These are phyloP conservation scores for Barnettozyma populi DNA, from an alignment of 805 yeast species.

Conservation along the genomic window DNA sequence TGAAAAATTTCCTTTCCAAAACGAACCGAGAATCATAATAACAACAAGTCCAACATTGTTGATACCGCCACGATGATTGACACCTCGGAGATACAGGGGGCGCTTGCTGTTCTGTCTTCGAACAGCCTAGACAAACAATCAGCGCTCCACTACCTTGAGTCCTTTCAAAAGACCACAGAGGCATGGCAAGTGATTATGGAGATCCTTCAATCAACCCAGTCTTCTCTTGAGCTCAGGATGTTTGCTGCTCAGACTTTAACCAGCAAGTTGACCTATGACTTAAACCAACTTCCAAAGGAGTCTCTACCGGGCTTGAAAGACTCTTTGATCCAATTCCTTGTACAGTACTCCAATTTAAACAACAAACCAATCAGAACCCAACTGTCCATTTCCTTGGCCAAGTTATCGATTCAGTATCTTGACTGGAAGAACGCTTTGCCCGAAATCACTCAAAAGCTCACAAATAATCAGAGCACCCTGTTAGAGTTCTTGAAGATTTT, in stretches of 20 bases:
- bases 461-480: slow-evolving; percentile 34
- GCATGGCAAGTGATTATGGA: slow-evolving; percentile 76
- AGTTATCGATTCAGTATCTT: slow-evolving; percentile 70
- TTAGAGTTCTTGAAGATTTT: slow-evolving; percentile 79
- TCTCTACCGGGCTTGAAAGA: slow-evolving; percentile 59
- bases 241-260: slow-evolving; percentile 91
- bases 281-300: slow-evolving; percentile 64
- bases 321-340: slow-evolving; percentile 54
- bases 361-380: slow-evolving; percentile 72
- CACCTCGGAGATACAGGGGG: slow-evolving; percentile 18
- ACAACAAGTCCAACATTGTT: neutral
- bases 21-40: neutral
- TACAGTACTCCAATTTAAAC: slow-evolving; percentile 36
- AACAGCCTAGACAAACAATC: slow-evolving; percentile 31
- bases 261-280: slow-evolving; percentile 77
- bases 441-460: slow-evolving; percentile 54
- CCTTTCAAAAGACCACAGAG: slow-evolving; percentile 73
- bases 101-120: slow-evolving; percentile 24
- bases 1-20: neutral
- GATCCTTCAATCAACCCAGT: slow-evolving; percentile 34
- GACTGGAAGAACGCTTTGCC: slow-evolving; percentile 67
- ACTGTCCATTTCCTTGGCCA: slow-evolving; percentile 74
- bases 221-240: slow-evolving; percentile 54
- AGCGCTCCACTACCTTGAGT: slow-evolving; percentile 56
- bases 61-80: slow-evolving; percentile 1